Base-by-base conservation (phyloP, 2,329 filamentous ascomycete species). In the Aspergillus melleus region DNA sequence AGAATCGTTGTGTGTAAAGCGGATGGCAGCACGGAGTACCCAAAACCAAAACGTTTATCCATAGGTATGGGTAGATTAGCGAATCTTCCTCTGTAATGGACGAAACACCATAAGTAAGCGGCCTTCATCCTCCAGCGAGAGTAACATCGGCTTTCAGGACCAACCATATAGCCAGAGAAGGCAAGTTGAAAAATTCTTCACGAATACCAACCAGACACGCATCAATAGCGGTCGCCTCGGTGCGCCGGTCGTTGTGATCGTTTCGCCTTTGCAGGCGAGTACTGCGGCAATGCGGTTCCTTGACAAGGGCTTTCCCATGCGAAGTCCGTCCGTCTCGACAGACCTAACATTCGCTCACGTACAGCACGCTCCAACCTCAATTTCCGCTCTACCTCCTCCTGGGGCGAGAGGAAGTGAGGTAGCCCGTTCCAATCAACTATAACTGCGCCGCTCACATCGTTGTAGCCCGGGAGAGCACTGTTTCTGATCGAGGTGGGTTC, bases 381-480 rank as follows among this genome's bases (percentile, higher is more conserved):
- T 20, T 66, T 57, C 16, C 69, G 32, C 11, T 70, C 67, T 4
- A 55, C 47, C 51, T 70, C 68, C 54, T 70, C 68, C 39, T 69
- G 61, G 4, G 66, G 68, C 6, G 68, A 68, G 3, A 71, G 63
- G 26, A 70, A 70, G 22, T 62, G 66, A 42, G 66, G 68, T 6
- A 61, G 44, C 0, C 69, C 69, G 44, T 70, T 54, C 44, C 60
- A 61, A 53, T 66, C 65, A 30, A 71, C 66, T n/a, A 71, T 49
- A 22, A 71, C 67, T 12, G 68, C 61, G 16, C 66, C 69, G 52
- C 66, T 70, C 12, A 71, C 65, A 14, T 70, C 66, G 62, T 68
- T 69, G 49, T 71, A 71, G 10, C 56, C 53, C 3, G 68, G 69
- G 5, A 69, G 57, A 9, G 56, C 14, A 46, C 42, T 53, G 42